Conservation (phyloP, 2,329 filamentous ascomycete genomes). For the Xylariales sp. region DNA sequence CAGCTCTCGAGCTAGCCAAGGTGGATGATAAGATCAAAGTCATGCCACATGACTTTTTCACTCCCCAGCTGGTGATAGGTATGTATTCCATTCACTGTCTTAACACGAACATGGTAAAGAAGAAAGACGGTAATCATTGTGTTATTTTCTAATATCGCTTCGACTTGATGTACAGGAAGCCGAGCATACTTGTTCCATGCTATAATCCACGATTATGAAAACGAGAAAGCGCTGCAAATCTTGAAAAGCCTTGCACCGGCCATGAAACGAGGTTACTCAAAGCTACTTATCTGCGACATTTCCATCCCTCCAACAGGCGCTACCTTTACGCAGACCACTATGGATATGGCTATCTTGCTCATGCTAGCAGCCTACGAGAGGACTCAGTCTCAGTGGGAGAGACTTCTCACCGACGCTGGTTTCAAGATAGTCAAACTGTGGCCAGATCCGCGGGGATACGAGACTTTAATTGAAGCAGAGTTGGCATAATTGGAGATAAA, state of each 20-base stretch:
- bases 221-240: constrained; percentile 25
- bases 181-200: constrained; percentile 26
- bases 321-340: not conserved
- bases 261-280: constrained; percentile 45
- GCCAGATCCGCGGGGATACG: too few species aligned
- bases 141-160: not conserved
- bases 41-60: constrained; percentile 27
- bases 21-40: constrained; percentile 16
- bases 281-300: constrained; percentile 29
- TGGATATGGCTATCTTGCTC: too few species aligned
- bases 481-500: too few species aligned
- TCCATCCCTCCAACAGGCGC: constrained; percentile 3
- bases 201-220: constrained; percentile 35
- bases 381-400: too few species aligned
- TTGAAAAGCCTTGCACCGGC: constrained; percentile 40
- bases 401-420: too few species aligned
- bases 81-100: too few species aligned
- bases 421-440: too few species aligned
- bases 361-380: too few species aligned
- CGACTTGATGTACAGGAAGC: constrained; percentile 14
- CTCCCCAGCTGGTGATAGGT: constrained; percentile 18
- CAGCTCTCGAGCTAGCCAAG: constrained; percentile 12
- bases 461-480: too few species aligned
- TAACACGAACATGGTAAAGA: too few species aligned
- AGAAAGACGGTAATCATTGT: too few species aligned